Conservation (phyloP, 805 yeast genomes). For the Metschnikowia lachancei region DNA sequence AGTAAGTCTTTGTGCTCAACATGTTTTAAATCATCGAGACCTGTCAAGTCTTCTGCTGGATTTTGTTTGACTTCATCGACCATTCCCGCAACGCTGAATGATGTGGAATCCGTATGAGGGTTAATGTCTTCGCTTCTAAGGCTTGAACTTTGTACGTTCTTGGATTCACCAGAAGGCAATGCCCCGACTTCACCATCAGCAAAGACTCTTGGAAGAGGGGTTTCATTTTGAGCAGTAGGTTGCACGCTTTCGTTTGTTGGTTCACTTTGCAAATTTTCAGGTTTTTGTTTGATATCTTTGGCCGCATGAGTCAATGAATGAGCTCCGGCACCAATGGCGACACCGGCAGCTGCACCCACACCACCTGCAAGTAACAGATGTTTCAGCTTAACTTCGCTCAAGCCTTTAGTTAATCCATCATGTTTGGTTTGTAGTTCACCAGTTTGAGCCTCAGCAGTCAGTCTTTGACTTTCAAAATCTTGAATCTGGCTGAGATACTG, state of each 20-base stretch:
- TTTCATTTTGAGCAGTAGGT: neutral
- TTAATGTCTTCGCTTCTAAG: neutral
- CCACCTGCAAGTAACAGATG: slow-evolving; percentile 10
- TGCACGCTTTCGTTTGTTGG: neutral
- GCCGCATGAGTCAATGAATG: neutral
- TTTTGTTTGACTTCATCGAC: slow-evolving; percentile 28
- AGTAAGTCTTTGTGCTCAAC: slow-evolving; percentile 6
- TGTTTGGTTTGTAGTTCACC: slow-evolving; percentile 11
- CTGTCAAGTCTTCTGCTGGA: slow-evolving; percentile 30
- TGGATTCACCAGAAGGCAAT: neutral
- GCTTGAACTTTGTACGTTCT: neutral
- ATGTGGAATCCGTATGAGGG: neutral
- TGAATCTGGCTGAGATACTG: slow-evolving; percentile 26
- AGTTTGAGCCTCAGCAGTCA: slow-evolving; percentile 12
- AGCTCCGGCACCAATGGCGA: slow-evolving; percentile 8
- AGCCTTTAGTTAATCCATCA: slow-evolving; percentile 1
- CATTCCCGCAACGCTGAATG: slow-evolving; percentile 4
- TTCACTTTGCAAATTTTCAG: neutral
- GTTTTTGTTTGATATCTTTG: neutral
- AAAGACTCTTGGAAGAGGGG: neutral
- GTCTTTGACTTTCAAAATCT: slow-evolving; percentile 15
- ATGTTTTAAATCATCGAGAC: slow-evolving; percentile 22
- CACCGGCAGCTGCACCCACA: slow-evolving; percentile 11
- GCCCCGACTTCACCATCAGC: neutral
- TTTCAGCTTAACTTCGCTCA: slow-evolving; percentile 9